These are phyloP conservation scores for Seiridium cupressi DNA, from an alignment of 2,329 filamentous ascomycete genomes.

Conservation along the genomic window DNA sequence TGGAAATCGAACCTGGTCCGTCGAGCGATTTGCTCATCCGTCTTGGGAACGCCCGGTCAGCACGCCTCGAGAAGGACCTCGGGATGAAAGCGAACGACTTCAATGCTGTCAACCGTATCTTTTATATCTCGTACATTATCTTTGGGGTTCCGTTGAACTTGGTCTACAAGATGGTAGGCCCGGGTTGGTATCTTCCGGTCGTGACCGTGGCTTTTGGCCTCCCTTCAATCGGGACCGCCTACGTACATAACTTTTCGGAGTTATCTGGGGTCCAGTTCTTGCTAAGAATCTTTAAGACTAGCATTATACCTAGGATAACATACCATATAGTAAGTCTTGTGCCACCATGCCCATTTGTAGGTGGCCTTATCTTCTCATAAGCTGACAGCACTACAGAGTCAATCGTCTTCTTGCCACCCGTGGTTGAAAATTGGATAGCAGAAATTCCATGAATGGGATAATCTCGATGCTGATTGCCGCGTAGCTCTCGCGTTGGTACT, in stretches of 20 bases:
- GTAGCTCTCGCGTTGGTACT: constrained; percentile 64
- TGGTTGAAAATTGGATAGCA: background rate
- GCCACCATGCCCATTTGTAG: background rate
- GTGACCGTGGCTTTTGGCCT: constrained; percentile 63
- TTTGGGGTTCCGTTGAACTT: constrained; percentile 71
- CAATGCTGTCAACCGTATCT: constrained; percentile 65
- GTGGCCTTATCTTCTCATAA: background rate
- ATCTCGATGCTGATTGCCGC: background rate
- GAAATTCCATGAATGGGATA: background rate
- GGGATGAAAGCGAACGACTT: constrained; percentile 62
- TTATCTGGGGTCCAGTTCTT: constrained; percentile 63
- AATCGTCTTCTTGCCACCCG: background rate
- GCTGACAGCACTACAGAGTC: background rate
- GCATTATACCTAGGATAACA: constrained; percentile 71
- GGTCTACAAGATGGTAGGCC: constrained; percentile 67
- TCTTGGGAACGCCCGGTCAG: constrained; percentile 64
- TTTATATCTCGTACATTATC: constrained; percentile 72
- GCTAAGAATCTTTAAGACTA: constrained; percentile 68
- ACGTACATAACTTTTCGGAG: constrained; percentile 48
- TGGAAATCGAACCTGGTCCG: no score
- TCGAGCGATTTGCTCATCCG: background rate
- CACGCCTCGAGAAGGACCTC: constrained; percentile 63
- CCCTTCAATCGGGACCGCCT: constrained; percentile 61
- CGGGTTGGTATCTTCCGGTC: constrained; percentile 68
- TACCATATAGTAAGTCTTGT: constrained; percentile 50